Conservation (phyloP, 148 eudicot species). For the Selenicereus undatus region DNA sequence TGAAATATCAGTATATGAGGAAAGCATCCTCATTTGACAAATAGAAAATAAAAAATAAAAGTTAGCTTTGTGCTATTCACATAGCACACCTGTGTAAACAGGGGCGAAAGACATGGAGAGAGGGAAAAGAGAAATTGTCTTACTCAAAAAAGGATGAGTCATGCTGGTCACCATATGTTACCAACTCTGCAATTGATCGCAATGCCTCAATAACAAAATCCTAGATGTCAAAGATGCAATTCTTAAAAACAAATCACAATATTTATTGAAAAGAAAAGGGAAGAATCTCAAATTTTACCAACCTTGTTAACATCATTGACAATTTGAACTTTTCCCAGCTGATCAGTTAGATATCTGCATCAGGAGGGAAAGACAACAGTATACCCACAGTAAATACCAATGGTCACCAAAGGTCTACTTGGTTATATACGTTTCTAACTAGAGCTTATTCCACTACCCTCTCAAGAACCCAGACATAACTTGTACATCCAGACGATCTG, state of each 20-base stretch:
- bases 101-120: neutral
- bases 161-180: conserved; percentile 97
- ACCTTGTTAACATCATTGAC: conserved; percentile 98
- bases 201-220: conserved; percentile 87
- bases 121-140: conserved; percentile 19
- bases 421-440: neutral
- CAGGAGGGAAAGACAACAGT: conserved; percentile 3
- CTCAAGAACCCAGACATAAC: neutral
- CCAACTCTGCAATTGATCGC: conserved; percentile 90
- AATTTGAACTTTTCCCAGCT: conserved; percentile 75
- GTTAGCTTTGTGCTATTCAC: neutral
- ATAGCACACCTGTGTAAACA: neutral
- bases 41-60: neutral
- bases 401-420: neutral
- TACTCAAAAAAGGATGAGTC: conserved; percentile 86
- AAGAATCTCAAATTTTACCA: conserved; percentile 17
- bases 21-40: neutral
- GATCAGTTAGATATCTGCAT: conserved; percentile 77
- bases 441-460: neutral
- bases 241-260: conserved; percentile 2
- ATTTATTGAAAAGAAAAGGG: neutral
- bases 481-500: neutral
- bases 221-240: conserved; percentile 34
- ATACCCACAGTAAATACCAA: neutral
- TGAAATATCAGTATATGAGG: neutral